These are phyloP conservation scores for Niveomyces coronatus DNA, from an alignment of 2,329 filamentous ascomycete species.

Conservation along the genomic window DNA sequence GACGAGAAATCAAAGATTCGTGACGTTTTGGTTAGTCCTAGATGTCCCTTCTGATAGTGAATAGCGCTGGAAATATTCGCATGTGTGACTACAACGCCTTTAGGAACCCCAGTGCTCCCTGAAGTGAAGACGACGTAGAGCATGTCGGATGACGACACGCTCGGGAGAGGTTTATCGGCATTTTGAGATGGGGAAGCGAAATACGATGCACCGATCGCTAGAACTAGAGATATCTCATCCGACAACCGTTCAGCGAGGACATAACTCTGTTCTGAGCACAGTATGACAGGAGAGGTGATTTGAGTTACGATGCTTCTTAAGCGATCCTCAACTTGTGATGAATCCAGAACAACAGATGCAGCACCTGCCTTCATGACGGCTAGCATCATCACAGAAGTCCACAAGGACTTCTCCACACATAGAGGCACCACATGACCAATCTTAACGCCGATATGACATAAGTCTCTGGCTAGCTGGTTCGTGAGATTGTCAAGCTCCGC, in stretches of 20 bases:
- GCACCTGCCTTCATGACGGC: slow-evolving; percentile 9
- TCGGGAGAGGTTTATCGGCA: not conserved
- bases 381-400: slow-evolving; percentile 9
- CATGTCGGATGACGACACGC: slow-evolving; percentile 2
- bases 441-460: slow-evolving; percentile 3
- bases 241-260: no score
- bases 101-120: slow-evolving; percentile 40
- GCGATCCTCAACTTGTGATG: slow-evolving; percentile 5
- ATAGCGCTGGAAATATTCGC: slow-evolving; percentile 13
- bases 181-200: no score
- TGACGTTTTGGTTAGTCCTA: slow-evolving; percentile 2
- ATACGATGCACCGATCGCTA: no score
- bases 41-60: slow-evolving; percentile 10
- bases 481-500: slow-evolving; percentile 20
- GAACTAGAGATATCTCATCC: no score
- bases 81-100: slow-evolving; percentile 19
- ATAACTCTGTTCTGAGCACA: slow-evolving; percentile 17
- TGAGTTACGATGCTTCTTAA: slow-evolving; percentile 2
- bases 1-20: slow-evolving; percentile 14
- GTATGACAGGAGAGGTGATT: slow-evolving; percentile 1
- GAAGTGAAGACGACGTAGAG: slow-evolving; percentile 39
- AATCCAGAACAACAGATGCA: slow-evolving; percentile 14
- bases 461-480: slow-evolving; percentile 7
- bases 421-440: slow-evolving; percentile 11
- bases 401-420: slow-evolving; percentile 11